These are phyloP conservation scores for Sonneratia caseolaris DNA, from an alignment of 345 rosid species.

Conservation along the genomic window DNA sequence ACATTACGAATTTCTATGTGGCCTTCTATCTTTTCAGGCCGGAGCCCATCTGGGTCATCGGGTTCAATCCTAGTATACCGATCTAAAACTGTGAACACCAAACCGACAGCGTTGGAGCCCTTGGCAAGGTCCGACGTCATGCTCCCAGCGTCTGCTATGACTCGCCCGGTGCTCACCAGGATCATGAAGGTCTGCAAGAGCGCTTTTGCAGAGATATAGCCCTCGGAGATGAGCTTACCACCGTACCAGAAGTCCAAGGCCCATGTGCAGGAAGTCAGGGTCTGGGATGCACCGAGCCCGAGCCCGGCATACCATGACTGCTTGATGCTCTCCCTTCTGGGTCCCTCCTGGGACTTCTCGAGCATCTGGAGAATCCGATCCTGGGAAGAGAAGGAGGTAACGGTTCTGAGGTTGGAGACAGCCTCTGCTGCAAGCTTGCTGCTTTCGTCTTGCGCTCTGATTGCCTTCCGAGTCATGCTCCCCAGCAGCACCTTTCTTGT, in stretches of 20 bases:
- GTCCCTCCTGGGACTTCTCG: constrained; percentile 32
- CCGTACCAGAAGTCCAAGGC: constrained; percentile 71
- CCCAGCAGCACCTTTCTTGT: constrained; percentile 34
- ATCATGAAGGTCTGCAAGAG: constrained; percentile 56
- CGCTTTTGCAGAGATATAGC: constrained; percentile 35
- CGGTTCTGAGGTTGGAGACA: constrained; percentile 29
- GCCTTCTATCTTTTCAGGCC: constrained; percentile 31
- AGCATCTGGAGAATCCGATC: constrained; percentile 28
- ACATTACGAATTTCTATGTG: constrained; percentile 33
- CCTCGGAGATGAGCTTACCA: constrained; percentile 43
- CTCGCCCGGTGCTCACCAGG: constrained; percentile 48
- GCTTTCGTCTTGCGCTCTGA: constrained; percentile 51
- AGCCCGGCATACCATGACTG: constrained; percentile 49
- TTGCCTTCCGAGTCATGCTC: constrained; percentile 42
- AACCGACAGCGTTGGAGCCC: constrained; percentile 40
- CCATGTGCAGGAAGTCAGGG: constrained; percentile 33
- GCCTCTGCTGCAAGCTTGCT: constrained; percentile 62
- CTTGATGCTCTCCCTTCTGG: constrained; percentile 21
- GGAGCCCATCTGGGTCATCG: constrained; percentile 36
- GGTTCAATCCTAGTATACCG: constrained; percentile 47
- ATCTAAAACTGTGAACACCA: constrained; percentile 48
- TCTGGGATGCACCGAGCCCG: constrained; percentile 31
- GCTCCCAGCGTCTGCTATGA: constrained; percentile 67
- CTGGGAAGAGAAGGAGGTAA: constrained; percentile 36
- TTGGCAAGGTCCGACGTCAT: constrained; percentile 59